A percentile compares a stretch with the other conserved stretches of the same genome.
Evolutionary conservation across 106 monocot genomes (phyloP).

Genomic region (Phalaenopsis aphrodite): DNA sequence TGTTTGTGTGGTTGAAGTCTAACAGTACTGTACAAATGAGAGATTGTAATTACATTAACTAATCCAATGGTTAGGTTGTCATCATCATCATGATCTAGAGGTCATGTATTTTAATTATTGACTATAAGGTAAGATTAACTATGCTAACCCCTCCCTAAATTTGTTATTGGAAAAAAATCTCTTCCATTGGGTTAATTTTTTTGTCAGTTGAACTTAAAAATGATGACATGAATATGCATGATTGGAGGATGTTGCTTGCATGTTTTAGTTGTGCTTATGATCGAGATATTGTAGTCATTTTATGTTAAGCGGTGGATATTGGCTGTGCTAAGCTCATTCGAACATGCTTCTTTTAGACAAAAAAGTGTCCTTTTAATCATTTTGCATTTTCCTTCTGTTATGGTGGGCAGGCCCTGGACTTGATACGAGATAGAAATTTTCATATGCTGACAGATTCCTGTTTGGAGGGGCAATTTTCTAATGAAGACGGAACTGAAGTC

Average conservation of each 20-base stretch:
- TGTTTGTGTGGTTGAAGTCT: neutral
- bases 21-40: neutral
- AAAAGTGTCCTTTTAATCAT: neutral
- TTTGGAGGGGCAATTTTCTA: slow-evolving; percentile 82
- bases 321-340: neutral
- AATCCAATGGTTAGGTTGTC: neutral
- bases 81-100: neutral
- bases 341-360: neutral
- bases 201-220: neutral
- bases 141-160: too few species aligned
- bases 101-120: neutral
- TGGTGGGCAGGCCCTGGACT: slow-evolving; percentile 56
- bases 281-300: neutral
- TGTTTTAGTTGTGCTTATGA: neutral
- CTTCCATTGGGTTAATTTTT: neutral
- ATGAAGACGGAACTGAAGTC: slow-evolving; percentile 81
- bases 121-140: too few species aligned
- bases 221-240: neutral
- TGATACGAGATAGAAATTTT: slow-evolving; percentile 70
- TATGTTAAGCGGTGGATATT: neutral
- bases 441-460: slow-evolving; percentile 69
- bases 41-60: neutral
- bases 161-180: too few species aligned
- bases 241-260: neutral
- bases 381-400: slow-evolving; percentile 3